Base-by-base conservation (phyloP, 169 alveolate species). In the Theileria equi region DNA sequence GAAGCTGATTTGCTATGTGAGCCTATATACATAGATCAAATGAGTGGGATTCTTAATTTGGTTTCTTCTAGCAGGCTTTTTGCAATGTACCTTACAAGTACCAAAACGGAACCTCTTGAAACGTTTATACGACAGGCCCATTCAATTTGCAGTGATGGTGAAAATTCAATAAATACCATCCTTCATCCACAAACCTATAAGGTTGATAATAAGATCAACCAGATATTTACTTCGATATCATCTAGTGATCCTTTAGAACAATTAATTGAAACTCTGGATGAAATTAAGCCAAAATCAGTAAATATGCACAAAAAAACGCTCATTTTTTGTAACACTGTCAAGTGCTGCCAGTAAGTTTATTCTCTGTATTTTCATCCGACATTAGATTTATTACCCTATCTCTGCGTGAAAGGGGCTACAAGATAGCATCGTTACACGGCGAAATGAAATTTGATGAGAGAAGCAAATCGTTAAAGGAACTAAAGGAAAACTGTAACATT, bases 391-490 rank as follows among this genome's bases (percentile, higher is more conserved):
- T 76, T 13, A 62, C 47, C 21, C 66, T 65, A 34, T 54, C 73
- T 4, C 66, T 76, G 19, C 32, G 19, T 47, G 85, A 76, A 19
- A 45, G 80, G 5, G 85, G 85, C 0, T 65, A 52, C 44, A 76
- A 64, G 6, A 29, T 41, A 11, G 35, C 36, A 23, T 21, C 59
- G 34, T 38, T 76, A 43, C 77, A 61, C 66, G 85, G 85, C 17
- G 85, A 65, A 26, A 76, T 65, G 85, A 53, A 71, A 1, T 76
- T 65, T 60, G 80, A 58, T 3, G 73, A 76, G 55, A 31, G 85
- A 5, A 76, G 63, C 28, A 47, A 66, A 25, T 48, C 50, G 34
- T 23, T 76, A 31, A 35, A 59, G 32, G 59, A 23, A 1, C 66
- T 65, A 25, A 52, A 57, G 5, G 25, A 44, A 13, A 59, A 21